Evolutionary conservation across 179 eudicot genomes (phyloP), one percentile per base, ranked within the genome.

Genomic region (Monotropa hypopitys): DNA sequence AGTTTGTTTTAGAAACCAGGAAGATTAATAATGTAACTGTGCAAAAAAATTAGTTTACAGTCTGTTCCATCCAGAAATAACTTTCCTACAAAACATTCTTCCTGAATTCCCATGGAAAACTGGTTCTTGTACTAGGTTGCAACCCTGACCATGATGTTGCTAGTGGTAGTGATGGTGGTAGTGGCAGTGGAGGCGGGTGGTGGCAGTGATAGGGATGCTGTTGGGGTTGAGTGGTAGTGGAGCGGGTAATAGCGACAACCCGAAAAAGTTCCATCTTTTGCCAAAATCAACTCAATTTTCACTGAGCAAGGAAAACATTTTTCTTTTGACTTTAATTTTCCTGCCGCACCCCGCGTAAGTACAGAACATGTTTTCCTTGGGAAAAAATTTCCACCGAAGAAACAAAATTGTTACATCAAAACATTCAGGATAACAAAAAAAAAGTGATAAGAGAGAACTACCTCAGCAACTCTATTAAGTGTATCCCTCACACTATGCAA

Each of bases 401-500:
- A 59, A 23, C 18, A 23, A 26, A 33, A 3, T 35, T 11, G 38
- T 9, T 13, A 13, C 3, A 61, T 26, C 67, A 61, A 28, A 61
- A 61, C 33, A 13, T 28, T 61, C 67, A 12, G 33, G 30, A 35
- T n/a, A 35, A 12, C 2, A 30, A 30, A 42, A 69, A 69, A 49
- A 65, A 15, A 33, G 65, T 6, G 40, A 15, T n/a, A 9, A 66
- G 38, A 66, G 38, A 76, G 45, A 47, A 80, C 73, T 88, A 94
- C 98, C 80, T 92, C 89, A 30, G 97, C 94, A 80, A 94, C 97
- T 83, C 65, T 76, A 73, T 94, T 92, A 43, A 94, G 87, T 87
- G 88, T 94, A 11, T 92, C 96, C 80, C 98, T 84, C 70, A 90
- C 97, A 81, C 81, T 90, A 80, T 90, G 97, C 80, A 93, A 85